A percentile compares a stretch with the other conserved stretches of the same genome.
phyloP scores from a whole-genome alignment of 2,329 filamentous ascomycete genomes.

The Pseudopithomyces chartarum region DNA sequence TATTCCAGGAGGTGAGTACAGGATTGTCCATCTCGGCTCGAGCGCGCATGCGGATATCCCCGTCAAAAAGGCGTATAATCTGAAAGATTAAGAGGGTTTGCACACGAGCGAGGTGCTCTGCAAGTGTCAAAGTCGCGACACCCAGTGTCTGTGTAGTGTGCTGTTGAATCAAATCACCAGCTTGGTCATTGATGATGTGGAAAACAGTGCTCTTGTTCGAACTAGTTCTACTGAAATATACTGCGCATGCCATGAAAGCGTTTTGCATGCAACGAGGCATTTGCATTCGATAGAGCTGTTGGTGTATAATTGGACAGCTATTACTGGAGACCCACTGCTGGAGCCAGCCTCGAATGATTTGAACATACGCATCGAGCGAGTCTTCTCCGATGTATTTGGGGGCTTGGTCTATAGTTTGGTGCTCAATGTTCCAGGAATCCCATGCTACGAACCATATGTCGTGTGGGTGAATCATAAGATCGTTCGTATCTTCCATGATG shows the following conservation, averaged over 20 bases:
- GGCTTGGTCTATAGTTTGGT: background rate
- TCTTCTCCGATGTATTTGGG: background rate
- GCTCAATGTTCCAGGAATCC: background rate
- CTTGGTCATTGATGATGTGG: background rate
- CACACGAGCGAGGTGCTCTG: constrained; percentile 2
- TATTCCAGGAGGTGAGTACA: background rate
- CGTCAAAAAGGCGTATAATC: constrained; percentile 9
- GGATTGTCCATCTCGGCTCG: background rate
- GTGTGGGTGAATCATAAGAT: background rate
- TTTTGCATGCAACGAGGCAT: background rate
- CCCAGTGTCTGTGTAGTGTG: background rate
- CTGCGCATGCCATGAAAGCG: background rate
- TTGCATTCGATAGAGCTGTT: background rate
- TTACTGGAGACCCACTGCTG: background rate
- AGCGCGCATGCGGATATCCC: constrained; percentile 10
- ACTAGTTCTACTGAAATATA: background rate
- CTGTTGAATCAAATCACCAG: background rate
- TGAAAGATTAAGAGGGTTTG: constrained; percentile 10
- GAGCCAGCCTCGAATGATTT: background rate
- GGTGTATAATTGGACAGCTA: background rate
- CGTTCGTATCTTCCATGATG: background rate
- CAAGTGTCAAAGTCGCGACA: background rate
- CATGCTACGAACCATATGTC: background rate
- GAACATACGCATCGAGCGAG: background rate
- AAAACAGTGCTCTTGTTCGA: background rate